Base-by-base conservation (phyloP, 1,284 basidiomycete species). In the Moniliophthora roreri region DNA sequence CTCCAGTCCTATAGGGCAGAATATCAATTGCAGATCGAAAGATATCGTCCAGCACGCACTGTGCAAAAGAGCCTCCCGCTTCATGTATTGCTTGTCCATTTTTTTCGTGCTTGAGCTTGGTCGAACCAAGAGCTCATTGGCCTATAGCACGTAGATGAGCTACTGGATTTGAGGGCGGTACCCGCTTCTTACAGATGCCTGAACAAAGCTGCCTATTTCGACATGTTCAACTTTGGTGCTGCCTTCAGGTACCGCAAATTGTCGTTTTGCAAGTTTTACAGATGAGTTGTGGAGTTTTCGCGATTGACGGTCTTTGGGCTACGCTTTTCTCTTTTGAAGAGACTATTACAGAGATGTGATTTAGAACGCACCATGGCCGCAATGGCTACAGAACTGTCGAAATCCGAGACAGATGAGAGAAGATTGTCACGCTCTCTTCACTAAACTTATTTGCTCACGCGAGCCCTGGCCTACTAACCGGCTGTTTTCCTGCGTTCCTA, bases 11-110 rank as follows among this genome's bases (percentile, higher is more conserved):
- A 59, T 20, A 37, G 26, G 20, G 20, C 4, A 34, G 54, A 47
- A 8, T 35, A 21, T 32, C n/a, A 13, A 36, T 26, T 41, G 7
- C n/a, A 40, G 28, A 24, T 11, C 23, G 16, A 46, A 35, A 64
- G 49, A 54, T 32, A 32, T 24, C 37, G 11, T 11, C 10, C 15
- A 38, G 2, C 15, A 64, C 72, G 38, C 50, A 89, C 89, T 80
- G 70, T 85, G 75, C 35, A 90, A 63, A 57, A 92, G 85, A 5
- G 82, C 76, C 58, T 89, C 82, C 51, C 82, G 81, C 66, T 85
- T 90, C 52, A 81, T 57, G 34, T 81, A 74, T 48, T 80, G 80
- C 64, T 87, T 91, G 54, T 82, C 84, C 62, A 86, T 90, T 71
- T 92, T 92, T 50, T 76, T 84, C 48, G 77, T 57, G 8, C 57